A percentile compares a stretch with the other conserved stretches of the same genome.
Evolutionary conservation across 371 early-diverging fungal species (phyloP).

Genomic region (Mucor piriformis): DNA sequence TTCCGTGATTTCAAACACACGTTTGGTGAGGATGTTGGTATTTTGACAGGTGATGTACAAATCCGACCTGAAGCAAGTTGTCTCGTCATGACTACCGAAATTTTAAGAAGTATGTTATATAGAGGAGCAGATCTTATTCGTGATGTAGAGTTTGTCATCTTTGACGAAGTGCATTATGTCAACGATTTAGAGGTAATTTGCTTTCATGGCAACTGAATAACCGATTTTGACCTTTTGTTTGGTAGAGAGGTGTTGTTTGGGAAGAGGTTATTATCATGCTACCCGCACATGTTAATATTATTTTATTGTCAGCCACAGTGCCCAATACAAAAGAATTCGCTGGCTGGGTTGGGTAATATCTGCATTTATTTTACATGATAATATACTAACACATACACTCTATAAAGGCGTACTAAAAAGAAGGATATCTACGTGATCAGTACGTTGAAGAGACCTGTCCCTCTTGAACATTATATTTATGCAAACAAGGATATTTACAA

Average conservation of each 20-base stretch:
- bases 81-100: constrained; percentile 99
- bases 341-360: constrained; percentile 96
- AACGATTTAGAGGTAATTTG: constrained; percentile 87
- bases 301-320: constrained; percentile 98
- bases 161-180: constrained; percentile 99
- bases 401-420: constrained; percentile 91
- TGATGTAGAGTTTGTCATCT: constrained; percentile 99
- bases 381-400: too few species aligned
- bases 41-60: constrained; percentile 99
- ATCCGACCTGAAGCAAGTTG: constrained; percentile 96
- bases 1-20: constrained; percentile 95
- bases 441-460: constrained; percentile 96
- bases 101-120: constrained; percentile 98
- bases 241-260: constrained; percentile 99
- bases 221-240: too few species aligned
- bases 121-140: constrained; percentile 96
- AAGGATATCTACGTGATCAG: constrained; percentile 98
- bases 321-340: constrained; percentile 99
- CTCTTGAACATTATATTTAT: constrained; percentile 96
- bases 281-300: constrained; percentile 91
- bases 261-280: constrained; percentile 99
- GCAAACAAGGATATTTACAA: constrained; percentile 81
- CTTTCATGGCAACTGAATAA: too few species aligned
- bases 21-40: constrained; percentile 95
- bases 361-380: too few species aligned